Percentiles rank a stretch among this genome's conserved stretches.
These are phyloP conservation scores for Gaeumannomyces tritici DNA, from an alignment of 2,329 filamentous ascomycete genomes.

Conservation along the genomic window DNA sequence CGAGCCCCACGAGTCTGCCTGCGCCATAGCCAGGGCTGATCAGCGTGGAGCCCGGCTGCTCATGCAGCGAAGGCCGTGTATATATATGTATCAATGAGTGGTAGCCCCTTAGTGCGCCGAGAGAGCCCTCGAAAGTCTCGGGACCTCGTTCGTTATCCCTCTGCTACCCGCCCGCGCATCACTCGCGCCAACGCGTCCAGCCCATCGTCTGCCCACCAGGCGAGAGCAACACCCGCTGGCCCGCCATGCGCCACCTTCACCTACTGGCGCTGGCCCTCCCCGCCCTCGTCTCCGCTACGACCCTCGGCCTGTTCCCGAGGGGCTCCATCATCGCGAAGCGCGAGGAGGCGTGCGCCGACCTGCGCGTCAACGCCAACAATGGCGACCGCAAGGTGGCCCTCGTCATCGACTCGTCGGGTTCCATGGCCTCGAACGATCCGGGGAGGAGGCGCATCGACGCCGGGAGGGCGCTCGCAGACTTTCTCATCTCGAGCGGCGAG, in stretches of 20 bases:
- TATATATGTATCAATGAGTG: neutral
- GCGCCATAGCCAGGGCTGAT: neutral
- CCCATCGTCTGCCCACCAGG: neutral
- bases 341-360: conserved; percentile 1
- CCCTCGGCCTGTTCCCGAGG: neutral
- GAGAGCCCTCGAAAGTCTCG: neutral
- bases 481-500: conserved; percentile 12
- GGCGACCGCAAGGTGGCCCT: conserved; percentile 16
- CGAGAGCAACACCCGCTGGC: neutral
- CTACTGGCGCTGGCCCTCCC: neutral
- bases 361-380: conserved; percentile 10
- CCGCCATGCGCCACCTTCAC: neutral
- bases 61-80: neutral
- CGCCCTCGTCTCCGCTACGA: neutral
- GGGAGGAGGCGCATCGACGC: conserved; percentile 11
- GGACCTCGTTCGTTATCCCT: neutral
- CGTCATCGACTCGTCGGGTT: conserved; percentile 15
- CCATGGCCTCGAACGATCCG: conserved; percentile 12
- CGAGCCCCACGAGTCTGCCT: neutral
- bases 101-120: neutral
- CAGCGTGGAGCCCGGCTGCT: neutral
- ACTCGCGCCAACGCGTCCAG: neutral
- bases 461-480: conserved; percentile 12
- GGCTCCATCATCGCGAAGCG: conserved; percentile 5
- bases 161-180: neutral